These are phyloP conservation scores for Ilex paraguariensis DNA, from an alignment of 305 asterid species.

Conservation along the genomic window DNA sequence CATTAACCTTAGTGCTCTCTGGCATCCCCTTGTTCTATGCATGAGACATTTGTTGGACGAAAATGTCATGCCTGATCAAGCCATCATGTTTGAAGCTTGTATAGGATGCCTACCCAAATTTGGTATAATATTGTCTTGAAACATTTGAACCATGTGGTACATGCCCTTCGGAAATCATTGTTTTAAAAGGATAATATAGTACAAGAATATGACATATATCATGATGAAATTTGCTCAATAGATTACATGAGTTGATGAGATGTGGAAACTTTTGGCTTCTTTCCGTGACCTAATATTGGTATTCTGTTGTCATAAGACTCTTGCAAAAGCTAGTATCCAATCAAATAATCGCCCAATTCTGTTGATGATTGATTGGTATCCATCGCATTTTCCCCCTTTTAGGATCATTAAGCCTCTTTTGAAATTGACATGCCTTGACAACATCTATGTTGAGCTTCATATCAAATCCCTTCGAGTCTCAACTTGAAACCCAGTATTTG, in stretches of 20 bases:
- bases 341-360: too few relatives aligned
- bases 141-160: slow-evolving; percentile 17
- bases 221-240: background rate
- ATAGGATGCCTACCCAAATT: slow-evolving; percentile 25
- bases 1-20: slow-evolving; percentile 34
- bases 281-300: background rate
- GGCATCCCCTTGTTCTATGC: slow-evolving; percentile 60
- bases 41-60: slow-evolving; percentile 37
- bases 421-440: too few relatives aligned
- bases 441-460: too few relatives aligned
- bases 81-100: slow-evolving; percentile 31
- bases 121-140: slow-evolving; percentile 21
- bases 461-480: too few relatives aligned
- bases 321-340: too few relatives aligned
- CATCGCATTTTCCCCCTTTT: too few relatives aligned
- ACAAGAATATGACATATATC: too few relatives aligned
- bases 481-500: too few relatives aligned
- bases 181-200: too few relatives aligned
- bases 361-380: too few relatives aligned
- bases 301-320: background rate
- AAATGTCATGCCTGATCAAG: slow-evolving; percentile 43
- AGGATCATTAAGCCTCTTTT: too few relatives aligned
- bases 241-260: background rate
- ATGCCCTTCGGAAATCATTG: slow-evolving; percentile 15
- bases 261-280: background rate